phyloP scores from a whole-genome alignment of 2,329 filamentous ascomycete genomes.

The Elsinoe fawcettii region DNA sequence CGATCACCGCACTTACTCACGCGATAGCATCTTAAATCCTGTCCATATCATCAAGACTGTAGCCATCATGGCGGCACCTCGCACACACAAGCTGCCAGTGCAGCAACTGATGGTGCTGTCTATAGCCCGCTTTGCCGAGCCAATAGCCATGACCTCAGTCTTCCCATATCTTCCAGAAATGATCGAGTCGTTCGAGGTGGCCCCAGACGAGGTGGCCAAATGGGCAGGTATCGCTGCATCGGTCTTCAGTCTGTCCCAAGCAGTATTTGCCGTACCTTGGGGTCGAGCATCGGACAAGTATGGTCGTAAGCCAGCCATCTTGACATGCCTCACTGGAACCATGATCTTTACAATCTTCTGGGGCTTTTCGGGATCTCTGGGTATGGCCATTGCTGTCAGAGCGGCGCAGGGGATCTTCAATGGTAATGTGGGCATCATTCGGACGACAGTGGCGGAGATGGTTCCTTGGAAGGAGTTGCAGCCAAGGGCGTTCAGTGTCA shows the following conservation, averaged over 20 bases:
- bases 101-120: constrained; percentile 79
- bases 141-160: constrained; percentile 84
- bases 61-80: not conserved
- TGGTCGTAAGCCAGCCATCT: constrained; percentile 75
- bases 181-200: constrained; percentile 69
- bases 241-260: constrained; percentile 76
- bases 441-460: constrained; percentile 66
- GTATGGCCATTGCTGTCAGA: constrained; percentile 71
- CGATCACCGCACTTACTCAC: not conserved
- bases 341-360: constrained; percentile 76
- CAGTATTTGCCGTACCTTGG: constrained; percentile 80
- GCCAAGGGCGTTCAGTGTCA: constrained; percentile 81
- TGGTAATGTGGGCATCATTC: constrained; percentile 76
- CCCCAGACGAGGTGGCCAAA: constrained; percentile 63
- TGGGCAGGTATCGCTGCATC: constrained; percentile 83
- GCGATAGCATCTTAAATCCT: not conserved
- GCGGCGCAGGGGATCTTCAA: constrained; percentile 76
- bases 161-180: constrained; percentile 91
- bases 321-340: constrained; percentile 65
- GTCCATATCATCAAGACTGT: not conserved
- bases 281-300: constrained; percentile 69
- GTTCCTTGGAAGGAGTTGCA: constrained; percentile 81
- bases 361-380: constrained; percentile 70
- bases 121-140: constrained; percentile 86
- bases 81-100: constrained; percentile 48